Evolutionary conservation across 306 rosid species (phyloP), one percentile per base, ranked within the genome.

Genomic region (Gastrolobium villosum): DNA sequence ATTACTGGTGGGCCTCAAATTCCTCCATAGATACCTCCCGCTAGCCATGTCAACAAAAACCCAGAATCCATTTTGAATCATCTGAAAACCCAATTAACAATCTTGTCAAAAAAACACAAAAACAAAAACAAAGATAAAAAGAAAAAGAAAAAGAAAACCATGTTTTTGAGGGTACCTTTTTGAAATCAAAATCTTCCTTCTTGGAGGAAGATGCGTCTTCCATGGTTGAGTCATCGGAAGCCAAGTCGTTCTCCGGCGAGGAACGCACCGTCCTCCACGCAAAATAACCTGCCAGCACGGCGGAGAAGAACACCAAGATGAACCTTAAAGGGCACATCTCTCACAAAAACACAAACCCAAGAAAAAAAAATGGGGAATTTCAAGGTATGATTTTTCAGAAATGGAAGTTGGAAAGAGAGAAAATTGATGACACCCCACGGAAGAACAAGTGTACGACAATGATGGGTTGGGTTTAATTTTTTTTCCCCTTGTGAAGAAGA

Each of bases 21-120:
- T 88, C 85, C 92, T 86, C 97, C 97, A 92, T 56, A 89, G 80
- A 75, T 89, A 92, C 79, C 85, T 90, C 72, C 97, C 97, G 68
- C 92, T 92, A 52, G 94, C 92, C 97, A 89, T 90, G 78, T 92
- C 96, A 36, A 90, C 81, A 11, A 89, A 87, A 7, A 78, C 86
- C 96, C 97, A 90, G 79, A 90, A 87, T n/a, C 87, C 88, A 26
- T 62, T 89, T 75, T 75, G 72, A 50, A 84, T 72, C 85, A 64
- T 84, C 95, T 86, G 88, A 78, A 72, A 78, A 57, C 5, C 52
- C 44, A 74, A 73, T 39, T 62, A 59, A 15, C 28, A 77, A 48
- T 74, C 3, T 31, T 31, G 44, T 70, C 3, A 55, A 11, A 28
- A 34, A 30, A 72, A 7, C 14, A 40, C 44, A 41, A 26, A 41